Evolutionary conservation across 192 early-diverging fungal genomes (phyloP).

Genomic region (Coemansia erecta): DNA sequence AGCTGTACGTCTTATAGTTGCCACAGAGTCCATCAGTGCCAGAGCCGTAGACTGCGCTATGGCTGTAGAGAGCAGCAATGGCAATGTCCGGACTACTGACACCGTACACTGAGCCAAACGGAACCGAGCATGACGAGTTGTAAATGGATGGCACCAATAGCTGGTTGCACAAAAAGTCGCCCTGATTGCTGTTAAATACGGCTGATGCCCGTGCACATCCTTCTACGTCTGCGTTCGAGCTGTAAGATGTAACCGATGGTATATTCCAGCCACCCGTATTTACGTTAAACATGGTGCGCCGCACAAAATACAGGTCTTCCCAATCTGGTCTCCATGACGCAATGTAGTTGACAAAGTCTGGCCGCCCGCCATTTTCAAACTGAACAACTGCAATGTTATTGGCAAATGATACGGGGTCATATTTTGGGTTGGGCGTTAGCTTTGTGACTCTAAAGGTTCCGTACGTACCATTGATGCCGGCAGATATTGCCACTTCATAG

Average conservation of each 20-base stretch:
- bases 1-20: constrained; percentile 21
- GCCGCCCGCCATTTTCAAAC: constrained; percentile 18
- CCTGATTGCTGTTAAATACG: constrained; percentile 23
- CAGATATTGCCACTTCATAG: constrained; percentile 31
- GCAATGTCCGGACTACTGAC: constrained; percentile 21
- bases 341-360: constrained; percentile 40
- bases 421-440: constrained; percentile 27
- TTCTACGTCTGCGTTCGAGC: background rate
- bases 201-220: constrained; percentile 19
- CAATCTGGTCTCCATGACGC: constrained; percentile 44
- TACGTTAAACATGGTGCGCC: constrained; percentile 17
- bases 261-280: constrained; percentile 14
- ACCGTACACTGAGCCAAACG: constrained; percentile 36
- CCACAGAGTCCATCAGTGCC: constrained; percentile 10
- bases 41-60: constrained; percentile 23
- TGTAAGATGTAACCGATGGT: constrained; percentile 15
- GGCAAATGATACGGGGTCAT: constrained; percentile 41
- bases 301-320: constrained; percentile 30
- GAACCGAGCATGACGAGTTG: constrained; percentile 24
- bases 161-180: constrained; percentile 40
- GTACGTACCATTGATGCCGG: constrained; percentile 15
- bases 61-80: constrained; percentile 41
- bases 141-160: constrained; percentile 13
- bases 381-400: constrained; percentile 44
- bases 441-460: constrained; percentile 26